Base-by-base conservation (phyloP, 495 filamentous ascomycete genomes). In the Astrocystis sublimbata region DNA sequence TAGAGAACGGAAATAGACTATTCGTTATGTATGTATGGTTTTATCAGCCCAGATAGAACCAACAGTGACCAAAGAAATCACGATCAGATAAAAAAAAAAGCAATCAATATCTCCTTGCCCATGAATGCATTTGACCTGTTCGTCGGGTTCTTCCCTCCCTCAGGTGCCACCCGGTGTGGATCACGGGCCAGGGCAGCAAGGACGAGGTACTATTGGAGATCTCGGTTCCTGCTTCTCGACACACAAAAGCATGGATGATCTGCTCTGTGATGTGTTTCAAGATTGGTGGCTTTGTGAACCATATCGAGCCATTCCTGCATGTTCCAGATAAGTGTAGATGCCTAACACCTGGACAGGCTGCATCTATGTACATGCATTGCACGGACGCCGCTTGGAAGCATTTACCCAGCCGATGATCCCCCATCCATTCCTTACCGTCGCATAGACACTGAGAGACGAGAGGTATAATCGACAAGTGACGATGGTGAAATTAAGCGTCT, bases 181-280 rank as follows among this genome's bases (percentile, higher is more conserved):
- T 23, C 40, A 23, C 17, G 17, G 7, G 40, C 9, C 40, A 57
- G 33, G 13, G 6, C 10, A 52, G n/a, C 30, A 52, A 40, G 23
- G 24, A 21, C 4, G 12, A 12, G 54, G 26, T 45, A 15, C n/a
- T 6, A 57, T 57, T 57, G 54, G 54, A 57, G n/a, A 45, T 33
- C 36, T 42, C 52, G 19, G 17, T 8, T 8, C 24, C 52, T 4
- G 30, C 28, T 24, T 45, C 28, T 15, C 40, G 35, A 31, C 26
- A 40, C 54, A 40, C 54, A 43, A 57, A 45, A 33, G 38, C 54
- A 43, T 45, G 33, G 36, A n/a, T 30, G 33, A 56, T 56, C 52
- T 36, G 35, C 52, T 28, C 21, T 30, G 28, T 42, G 52, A 26
- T 42, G 36, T 41, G 54, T 57, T 33, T 57, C 54, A 45, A 56